Percentiles rank a stretch among this genome's conserved stretches.
Evolutionary conservation across 768 basidiomycete species (phyloP).

Genomic region (Strobilomyces dryophilus): DNA sequence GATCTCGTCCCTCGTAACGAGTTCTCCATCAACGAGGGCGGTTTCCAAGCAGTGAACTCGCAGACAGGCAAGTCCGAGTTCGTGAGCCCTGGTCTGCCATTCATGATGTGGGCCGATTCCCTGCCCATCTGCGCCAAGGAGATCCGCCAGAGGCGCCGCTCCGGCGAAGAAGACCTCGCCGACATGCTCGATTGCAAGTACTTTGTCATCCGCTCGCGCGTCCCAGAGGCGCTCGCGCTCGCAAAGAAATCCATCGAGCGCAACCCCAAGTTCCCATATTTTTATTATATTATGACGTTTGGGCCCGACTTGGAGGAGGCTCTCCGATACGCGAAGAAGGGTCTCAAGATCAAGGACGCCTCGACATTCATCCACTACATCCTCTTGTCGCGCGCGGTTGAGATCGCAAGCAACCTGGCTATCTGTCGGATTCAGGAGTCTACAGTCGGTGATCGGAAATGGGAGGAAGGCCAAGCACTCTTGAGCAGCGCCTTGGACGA

Average conservation of each 20-base stretch:
- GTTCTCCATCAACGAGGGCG: constrained; percentile 57
- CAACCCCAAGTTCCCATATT: constrained; percentile 58
- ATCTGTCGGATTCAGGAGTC: constrained; percentile 45
- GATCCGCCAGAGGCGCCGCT: constrained; percentile 41
- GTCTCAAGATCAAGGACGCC: constrained; percentile 50
- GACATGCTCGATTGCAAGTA: constrained; percentile 66
- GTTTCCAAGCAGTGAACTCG: constrained; percentile 43
- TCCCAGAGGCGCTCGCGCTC: constrained; percentile 44
- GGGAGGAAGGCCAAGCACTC: constrained; percentile 60
- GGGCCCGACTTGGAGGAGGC: constrained; percentile 46
- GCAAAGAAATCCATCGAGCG: constrained; percentile 48
- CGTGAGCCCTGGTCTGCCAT: constrained; percentile 51
- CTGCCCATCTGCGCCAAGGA: constrained; percentile 57
- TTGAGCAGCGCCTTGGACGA: constrained; percentile 59
- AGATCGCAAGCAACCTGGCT: constrained; percentile 57
- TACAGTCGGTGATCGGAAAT: constrained; percentile 38
- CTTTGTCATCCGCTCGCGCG: constrained; percentile 44
- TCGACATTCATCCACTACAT: constrained; percentile 54
- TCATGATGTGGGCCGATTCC: constrained; percentile 54
- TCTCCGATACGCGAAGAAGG: constrained; percentile 61
- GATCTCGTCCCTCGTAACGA: constrained; percentile 53
- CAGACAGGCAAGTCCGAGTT: constrained; percentile 39
- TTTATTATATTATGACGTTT: constrained; percentile 58
- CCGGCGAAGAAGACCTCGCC: constrained; percentile 46
- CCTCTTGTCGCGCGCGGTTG: constrained; percentile 58